Evolutionary conservation across 441 rosid genomes (phyloP).

Genomic region (Adansonia madagascariensis): DNA sequence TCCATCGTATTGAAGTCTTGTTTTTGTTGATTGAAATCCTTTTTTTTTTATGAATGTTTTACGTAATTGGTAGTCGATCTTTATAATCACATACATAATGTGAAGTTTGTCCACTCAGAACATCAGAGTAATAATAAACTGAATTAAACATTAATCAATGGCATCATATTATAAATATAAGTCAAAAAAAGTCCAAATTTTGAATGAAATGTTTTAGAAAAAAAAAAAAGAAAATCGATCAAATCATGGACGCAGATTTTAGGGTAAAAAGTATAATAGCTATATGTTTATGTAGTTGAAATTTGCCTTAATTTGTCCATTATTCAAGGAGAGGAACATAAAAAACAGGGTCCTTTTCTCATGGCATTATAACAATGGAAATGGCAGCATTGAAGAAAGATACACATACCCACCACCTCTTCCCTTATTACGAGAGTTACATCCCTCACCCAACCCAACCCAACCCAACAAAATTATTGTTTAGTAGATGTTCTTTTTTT

Average conservation of each 20-base stretch:
- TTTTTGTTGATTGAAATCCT: too few species aligned
- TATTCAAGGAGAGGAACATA: neutral
- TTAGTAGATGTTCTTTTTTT: too few species aligned
- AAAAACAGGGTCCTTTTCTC: neutral
- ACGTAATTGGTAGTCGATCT: neutral
- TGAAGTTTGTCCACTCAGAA: neutral
- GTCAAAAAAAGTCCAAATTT: neutral
- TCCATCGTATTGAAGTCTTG: too few species aligned
- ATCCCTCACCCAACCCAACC: neutral
- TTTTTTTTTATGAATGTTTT: too few species aligned
- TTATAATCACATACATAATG: neutral
- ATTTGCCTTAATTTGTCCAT: neutral
- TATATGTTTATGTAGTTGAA: too few species aligned
- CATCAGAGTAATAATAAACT: neutral
- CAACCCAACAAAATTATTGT: neutral
- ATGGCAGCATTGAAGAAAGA: neutral
- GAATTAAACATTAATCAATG: neutral
- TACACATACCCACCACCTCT: conserved; percentile 9
- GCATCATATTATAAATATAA: neutral
- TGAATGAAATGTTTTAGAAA: neutral
- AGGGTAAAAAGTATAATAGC: too few species aligned
- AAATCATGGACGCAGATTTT: too few species aligned
- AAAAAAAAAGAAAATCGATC: neutral
- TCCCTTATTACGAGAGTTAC: neutral
- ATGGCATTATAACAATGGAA: conserved; percentile 8